phyloP scores from a whole-genome alignment of 148 eudicot genomes.

The Gaultheria prostrata region DNA sequence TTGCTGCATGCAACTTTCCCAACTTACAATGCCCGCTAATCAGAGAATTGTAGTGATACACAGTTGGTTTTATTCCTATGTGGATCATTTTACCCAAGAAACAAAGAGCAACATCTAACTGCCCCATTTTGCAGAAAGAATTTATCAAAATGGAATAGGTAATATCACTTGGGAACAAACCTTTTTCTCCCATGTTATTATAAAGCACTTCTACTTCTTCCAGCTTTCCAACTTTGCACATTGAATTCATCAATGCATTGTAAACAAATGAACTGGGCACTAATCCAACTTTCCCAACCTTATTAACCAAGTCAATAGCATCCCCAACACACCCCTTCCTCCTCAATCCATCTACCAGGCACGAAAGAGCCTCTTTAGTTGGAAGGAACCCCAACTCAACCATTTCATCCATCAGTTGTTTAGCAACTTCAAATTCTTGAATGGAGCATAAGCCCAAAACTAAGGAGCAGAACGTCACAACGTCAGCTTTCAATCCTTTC shows the following conservation, averaged over 20 bases:
- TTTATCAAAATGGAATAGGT: slow-evolving; percentile 62
- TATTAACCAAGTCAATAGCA: slow-evolving; percentile 52
- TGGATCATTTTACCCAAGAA: slow-evolving; percentile 48
- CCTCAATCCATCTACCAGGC: slow-evolving; percentile 74
- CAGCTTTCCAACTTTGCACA: slow-evolving; percentile 62
- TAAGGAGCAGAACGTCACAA: slow-evolving; percentile 66
- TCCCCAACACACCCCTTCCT: slow-evolving; percentile 43
- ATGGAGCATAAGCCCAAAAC: slow-evolving; percentile 60
- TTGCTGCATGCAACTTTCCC: slow-evolving; percentile 52
- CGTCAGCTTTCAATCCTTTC: slow-evolving; percentile 65
- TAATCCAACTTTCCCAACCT: slow-evolving; percentile 39
- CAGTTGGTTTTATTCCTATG: slow-evolving; percentile 43
- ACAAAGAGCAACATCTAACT: slow-evolving; percentile 46
- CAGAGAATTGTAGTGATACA: slow-evolving; percentile 64
- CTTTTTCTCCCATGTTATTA: slow-evolving; percentile 45
- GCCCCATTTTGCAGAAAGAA: slow-evolving; percentile 57
- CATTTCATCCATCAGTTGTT: slow-evolving; percentile 57
- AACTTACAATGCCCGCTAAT: slow-evolving; percentile 64
- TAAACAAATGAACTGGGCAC: slow-evolving; percentile 63
- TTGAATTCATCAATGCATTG: slow-evolving; percentile 58
- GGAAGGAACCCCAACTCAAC: slow-evolving; percentile 57
- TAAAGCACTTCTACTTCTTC: slow-evolving; percentile 55
- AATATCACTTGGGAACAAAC: slow-evolving; percentile 56
- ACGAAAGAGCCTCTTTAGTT: slow-evolving; percentile 59
- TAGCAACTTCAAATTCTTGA: slow-evolving; percentile 44